Base-by-base conservation (phyloP, 345 rosid species). In the Schrenkiella parvula region DNA sequence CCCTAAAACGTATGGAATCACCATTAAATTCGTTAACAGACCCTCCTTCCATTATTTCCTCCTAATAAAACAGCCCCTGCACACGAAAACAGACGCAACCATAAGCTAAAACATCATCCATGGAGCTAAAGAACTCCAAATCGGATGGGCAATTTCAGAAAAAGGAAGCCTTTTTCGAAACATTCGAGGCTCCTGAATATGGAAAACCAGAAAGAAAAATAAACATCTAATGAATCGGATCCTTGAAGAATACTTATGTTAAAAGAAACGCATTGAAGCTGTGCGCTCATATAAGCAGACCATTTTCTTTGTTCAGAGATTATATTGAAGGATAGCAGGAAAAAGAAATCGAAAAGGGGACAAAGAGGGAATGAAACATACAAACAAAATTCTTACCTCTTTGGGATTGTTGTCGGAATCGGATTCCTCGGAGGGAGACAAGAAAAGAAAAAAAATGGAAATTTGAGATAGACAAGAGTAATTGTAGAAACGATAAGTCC, bases 401-500 rank as follows among this genome's bases (percentile, higher is more conserved):
- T 47, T 39, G 22, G 59, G 47, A 12, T 57, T 66, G 26, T 74
- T 74, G 72, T 37, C 60, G 56, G 72, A 73, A 66, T 66, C 60
- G 38, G 50, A 56, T 11, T 66, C 72, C 48, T 56, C 31, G 71
- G 35, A 65, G 47, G 42, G 42, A 73, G 78, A 65, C 23, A 48
- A 56, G 59, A 73, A 25, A 38, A 32, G n/a, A n/a, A 47, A 12
- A n/a, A 10, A 47, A 32, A 8, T 2, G 11, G 25, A 67, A 67
- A 74, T n/a, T 15, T 34, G 10, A 34, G 66, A 23, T n/a, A n/a
- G 56, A 55, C 47, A 26, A 52, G 32, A 18, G 23, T 48, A 62
- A 50, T 15, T 71, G 29, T 37, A 34, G 66, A 58, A 57, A 58
- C 18, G 66, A 58, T 29, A 46, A 70, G 6, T 39, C 68, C 43